phyloP scores from a whole-genome alignment of 331 rosid species.

The Rosa hybrid region DNA sequence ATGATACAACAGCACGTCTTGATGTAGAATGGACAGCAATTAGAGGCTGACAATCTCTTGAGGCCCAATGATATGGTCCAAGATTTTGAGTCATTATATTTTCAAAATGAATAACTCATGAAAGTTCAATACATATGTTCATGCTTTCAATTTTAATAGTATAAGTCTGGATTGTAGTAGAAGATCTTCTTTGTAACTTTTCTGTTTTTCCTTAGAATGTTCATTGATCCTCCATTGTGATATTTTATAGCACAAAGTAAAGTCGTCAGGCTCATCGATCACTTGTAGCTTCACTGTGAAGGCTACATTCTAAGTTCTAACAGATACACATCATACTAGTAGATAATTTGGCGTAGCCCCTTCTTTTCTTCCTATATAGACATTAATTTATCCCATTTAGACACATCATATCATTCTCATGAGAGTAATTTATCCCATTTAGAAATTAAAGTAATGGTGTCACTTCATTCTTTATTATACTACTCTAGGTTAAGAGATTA shows the following conservation, averaged over 20 bases:
- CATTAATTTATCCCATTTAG: background rate
- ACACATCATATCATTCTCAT: too few relatives aligned
- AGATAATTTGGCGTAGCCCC: background rate
- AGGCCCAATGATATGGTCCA: background rate
- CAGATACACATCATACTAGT: background rate
- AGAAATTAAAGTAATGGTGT: too few relatives aligned
- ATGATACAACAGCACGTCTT: background rate
- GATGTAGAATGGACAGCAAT: background rate
- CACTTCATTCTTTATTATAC: background rate
- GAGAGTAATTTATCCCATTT: background rate
- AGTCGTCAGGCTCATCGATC: too few relatives aligned
- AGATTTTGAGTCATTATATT: background rate
- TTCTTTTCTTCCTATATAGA: background rate
- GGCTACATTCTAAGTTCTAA: background rate
- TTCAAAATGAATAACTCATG: too few relatives aligned
- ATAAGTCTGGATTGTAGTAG: too few relatives aligned
- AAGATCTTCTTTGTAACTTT: background rate
- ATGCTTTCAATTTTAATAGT: too few relatives aligned
- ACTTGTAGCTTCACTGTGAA: background rate
- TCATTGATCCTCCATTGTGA: too few relatives aligned
- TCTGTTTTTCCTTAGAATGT: too few relatives aligned
- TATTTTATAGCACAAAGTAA: too few relatives aligned
- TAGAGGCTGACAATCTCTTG: too few relatives aligned
- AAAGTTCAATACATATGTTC: too few relatives aligned
- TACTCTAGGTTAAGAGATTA: background rate